Conservation (phyloP, 192 early-diverging fungal species). For the Entomortierella beljakovae region DNA sequence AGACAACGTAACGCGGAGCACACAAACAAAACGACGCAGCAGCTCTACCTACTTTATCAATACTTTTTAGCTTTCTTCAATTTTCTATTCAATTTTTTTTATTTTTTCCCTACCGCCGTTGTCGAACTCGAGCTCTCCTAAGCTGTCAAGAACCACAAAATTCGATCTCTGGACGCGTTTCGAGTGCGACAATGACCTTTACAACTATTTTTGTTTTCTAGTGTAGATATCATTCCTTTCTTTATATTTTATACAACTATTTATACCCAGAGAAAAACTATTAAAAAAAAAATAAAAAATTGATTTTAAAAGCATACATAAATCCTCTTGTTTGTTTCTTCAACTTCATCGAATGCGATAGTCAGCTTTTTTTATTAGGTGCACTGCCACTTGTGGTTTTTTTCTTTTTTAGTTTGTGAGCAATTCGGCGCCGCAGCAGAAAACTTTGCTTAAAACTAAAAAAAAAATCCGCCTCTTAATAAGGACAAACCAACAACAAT, state of each 20-base stretch:
- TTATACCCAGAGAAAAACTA: not conserved
- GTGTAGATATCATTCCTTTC: not conserved
- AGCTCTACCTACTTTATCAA: not conserved
- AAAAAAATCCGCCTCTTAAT: too few species aligned
- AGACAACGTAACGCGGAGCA: constrained; percentile 27
- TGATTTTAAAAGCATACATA: constrained; percentile 10
- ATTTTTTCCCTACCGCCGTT: not conserved
- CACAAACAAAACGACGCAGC: constrained; percentile 38
- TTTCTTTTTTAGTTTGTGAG: too few species aligned
- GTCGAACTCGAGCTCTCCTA: not conserved
- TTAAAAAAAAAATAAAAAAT: constrained; percentile 15
- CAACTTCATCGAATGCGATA: too few species aligned
- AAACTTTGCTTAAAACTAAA: too few species aligned
- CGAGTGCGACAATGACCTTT: constrained; percentile 12
- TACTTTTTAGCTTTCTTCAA: not conserved
- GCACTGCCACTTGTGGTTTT: too few species aligned
- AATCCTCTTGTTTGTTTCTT: too few species aligned
- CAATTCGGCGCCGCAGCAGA: too few species aligned
- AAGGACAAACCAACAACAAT: too few species aligned
- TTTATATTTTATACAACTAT: not conserved
- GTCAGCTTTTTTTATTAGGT: too few species aligned
- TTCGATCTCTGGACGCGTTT: constrained; percentile 17
- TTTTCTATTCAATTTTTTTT: not conserved
- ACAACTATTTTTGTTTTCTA: constrained; percentile 11
- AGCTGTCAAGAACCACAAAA: constrained; percentile 3